Evolutionary conservation across 352 stramenopile genomes (phyloP).

Genomic region (Globisporangium spiculum): DNA sequence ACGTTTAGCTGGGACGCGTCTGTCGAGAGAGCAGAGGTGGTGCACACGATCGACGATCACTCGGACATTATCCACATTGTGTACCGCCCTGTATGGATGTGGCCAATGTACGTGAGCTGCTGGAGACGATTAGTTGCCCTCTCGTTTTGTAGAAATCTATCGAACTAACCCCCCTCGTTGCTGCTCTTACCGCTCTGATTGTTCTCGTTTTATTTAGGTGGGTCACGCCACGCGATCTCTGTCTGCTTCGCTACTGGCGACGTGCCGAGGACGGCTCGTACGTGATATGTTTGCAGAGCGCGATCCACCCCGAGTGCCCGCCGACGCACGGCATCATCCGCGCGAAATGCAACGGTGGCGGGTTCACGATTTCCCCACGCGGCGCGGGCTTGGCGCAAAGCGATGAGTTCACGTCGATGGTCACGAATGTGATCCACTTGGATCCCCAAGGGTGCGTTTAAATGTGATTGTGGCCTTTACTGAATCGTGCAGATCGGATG

Average conservation of each 20-base stretch:
- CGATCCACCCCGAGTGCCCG: conserved; percentile 69
- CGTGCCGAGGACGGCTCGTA: conserved; percentile 68
- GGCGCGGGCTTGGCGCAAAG: conserved; percentile 14
- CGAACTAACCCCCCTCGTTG: too few species aligned
- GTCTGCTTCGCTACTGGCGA: conserved; percentile 72
- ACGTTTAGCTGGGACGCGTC: conserved; percentile 64
- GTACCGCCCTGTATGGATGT: conserved; percentile 77
- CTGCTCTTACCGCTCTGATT: background rate
- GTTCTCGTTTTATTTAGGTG: conserved; percentile 29
- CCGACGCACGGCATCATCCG: conserved; percentile 57
- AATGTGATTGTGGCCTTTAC: background rate
- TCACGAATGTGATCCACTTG: conserved; percentile 70
- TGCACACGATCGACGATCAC: conserved; percentile 78
- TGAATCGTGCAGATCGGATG: background rate
- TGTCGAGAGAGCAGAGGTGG: conserved; percentile 53
- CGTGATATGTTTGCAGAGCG: conserved; percentile 76
- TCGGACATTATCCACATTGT: conserved; percentile 78
- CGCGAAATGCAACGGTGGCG: conserved; percentile 57
- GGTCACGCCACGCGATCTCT: conserved; percentile 63
- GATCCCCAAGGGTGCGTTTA: conserved; percentile 42
- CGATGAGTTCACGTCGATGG: conserved; percentile 61
- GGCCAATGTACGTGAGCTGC: conserved; percentile 50
- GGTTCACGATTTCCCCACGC: conserved; percentile 60
- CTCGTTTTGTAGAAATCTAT: background rate
- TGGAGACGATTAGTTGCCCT: background rate